Conservation (phyloP, 1,284 basidiomycete genomes). For the Xerocomus tenax region DNA sequence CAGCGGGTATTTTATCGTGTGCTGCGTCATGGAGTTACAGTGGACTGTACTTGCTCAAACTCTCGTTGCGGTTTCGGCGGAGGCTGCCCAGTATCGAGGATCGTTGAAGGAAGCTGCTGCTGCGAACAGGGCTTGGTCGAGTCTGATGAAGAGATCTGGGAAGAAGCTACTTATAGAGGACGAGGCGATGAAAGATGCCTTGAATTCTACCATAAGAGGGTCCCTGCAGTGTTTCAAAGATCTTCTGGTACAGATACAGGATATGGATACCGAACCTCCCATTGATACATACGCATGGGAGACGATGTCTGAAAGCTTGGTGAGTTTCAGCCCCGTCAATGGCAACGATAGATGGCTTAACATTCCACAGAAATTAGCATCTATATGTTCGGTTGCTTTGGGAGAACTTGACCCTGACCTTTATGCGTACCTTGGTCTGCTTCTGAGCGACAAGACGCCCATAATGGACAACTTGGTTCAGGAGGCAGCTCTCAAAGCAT, state of each 20-base stretch:
- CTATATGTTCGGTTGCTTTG: conserved; percentile 73
- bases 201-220: conserved; percentile 47
- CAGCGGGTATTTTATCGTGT: conserved; percentile 80
- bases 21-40: conserved; percentile 75
- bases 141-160: conserved; percentile 49
- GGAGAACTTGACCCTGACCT: conserved; percentile 64
- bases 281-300: conserved; percentile 81
- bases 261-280: conserved; percentile 69
- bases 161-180: conserved; percentile 29
- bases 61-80: conserved; percentile 40
- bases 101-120: conserved; percentile 63
- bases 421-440: conserved; percentile 61
- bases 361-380: conserved; percentile 70
- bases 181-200: conserved; percentile 35
- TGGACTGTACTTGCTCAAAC: conserved; percentile 78
- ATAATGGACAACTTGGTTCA: conserved; percentile 75
- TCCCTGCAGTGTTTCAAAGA: conserved; percentile 69
- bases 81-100: conserved; percentile 26
- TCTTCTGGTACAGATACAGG: conserved; percentile 64
- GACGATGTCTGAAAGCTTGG: conserved; percentile 77
- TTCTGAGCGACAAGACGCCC: conserved; percentile 77
- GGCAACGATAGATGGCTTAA: background rate
- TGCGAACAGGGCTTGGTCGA: conserved; percentile 72
- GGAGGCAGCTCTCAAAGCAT: conserved; percentile 77
- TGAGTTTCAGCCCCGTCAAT: conserved; percentile 22